Conservation (phyloP, 345 rosid genomes). For the Mallotus nudiflorus region DNA sequence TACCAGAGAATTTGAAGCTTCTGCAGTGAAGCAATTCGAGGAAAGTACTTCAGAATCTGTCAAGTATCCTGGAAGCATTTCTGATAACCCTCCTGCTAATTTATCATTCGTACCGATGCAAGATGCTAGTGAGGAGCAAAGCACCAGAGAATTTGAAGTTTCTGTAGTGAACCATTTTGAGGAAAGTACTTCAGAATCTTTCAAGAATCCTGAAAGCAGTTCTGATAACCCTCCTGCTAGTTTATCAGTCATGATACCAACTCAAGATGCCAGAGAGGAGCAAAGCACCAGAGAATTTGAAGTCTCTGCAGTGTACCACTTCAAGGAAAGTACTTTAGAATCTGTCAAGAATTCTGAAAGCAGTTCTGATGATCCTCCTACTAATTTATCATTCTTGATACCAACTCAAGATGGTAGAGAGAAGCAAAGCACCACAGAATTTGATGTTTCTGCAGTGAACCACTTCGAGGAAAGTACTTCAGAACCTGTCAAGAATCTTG, state of each 20-base stretch:
- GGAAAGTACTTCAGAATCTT: constrained; percentile 27
- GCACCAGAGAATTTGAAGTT: constrained; percentile 30
- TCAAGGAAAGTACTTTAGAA: constrained; percentile 6
- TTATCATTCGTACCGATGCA: background rate
- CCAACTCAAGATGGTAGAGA: background rate
- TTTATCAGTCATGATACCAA: no score
- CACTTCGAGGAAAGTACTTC: no score
- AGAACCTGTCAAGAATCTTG: no score
- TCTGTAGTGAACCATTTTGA: constrained; percentile 27
- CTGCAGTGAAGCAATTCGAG: no score
- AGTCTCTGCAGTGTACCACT: no score
- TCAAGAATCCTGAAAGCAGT: constrained; percentile 9
- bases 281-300: no score
- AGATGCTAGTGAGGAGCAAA: constrained; percentile 16
- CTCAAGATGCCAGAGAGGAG: no score
- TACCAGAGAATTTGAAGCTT: constrained; percentile 29
- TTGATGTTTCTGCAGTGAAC: constrained; percentile 32
- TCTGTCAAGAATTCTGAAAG: background rate
- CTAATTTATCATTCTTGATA: no score
- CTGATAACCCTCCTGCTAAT: background rate
- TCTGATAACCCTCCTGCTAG: constrained; percentile 8
- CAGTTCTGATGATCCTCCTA: no score
- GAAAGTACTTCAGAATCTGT: no score
- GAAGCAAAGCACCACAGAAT: constrained; percentile 17
- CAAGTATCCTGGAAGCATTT: constrained; percentile 3